Base-by-base conservation (phyloP, 306 rosid species). In the Cucumis cinereus region DNA sequence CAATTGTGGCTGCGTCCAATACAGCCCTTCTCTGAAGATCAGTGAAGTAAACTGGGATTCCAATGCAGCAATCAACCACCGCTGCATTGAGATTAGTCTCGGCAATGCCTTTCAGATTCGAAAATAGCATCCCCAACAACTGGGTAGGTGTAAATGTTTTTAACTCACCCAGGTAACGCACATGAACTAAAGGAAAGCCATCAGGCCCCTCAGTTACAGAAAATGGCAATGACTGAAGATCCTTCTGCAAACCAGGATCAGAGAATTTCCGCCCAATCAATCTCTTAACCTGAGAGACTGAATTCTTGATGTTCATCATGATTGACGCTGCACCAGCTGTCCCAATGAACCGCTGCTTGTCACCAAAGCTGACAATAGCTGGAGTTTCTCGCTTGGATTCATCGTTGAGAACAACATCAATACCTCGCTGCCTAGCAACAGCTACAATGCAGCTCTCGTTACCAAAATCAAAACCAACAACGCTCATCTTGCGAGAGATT, bases 341-440 rank as follows among this genome's bases (percentile, higher is more conserved):
- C 47, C 99, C 99, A 66, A 95, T 85, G 54, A 95, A 95, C 33
- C 98, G 83, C 73, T 95, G 99, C 56, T 95, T 95, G 22, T 95
- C 97, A 53, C 99, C 99, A n/a, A 95, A 95, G 79, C 98, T 89
- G 4, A 95, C 99, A 79, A 95, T 52, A 5, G 97, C 96, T 0
- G 99, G 99, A 5, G 98, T 95, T 55, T 95, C 98, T 13, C 98
- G 96, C 60, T 95, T 95, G 56, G 99, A 95, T 81, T 92, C 99
- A 68, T 95, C 99, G 40, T 95, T 95, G 70, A 95, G 93, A 58
- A 95, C 96, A 28, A 95, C 98, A 83, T 92, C 99, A 43, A 95
- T 92, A 56, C 98, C 99, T 38, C 98, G 88, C 79, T 92, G 99
- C 83, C 97, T 90, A 7, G 97, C 99, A 55, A 92, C 98, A 6